Evolutionary conservation across 257 asterid genomes (phyloP).

Genomic region (Eucommia ulmoides): DNA sequence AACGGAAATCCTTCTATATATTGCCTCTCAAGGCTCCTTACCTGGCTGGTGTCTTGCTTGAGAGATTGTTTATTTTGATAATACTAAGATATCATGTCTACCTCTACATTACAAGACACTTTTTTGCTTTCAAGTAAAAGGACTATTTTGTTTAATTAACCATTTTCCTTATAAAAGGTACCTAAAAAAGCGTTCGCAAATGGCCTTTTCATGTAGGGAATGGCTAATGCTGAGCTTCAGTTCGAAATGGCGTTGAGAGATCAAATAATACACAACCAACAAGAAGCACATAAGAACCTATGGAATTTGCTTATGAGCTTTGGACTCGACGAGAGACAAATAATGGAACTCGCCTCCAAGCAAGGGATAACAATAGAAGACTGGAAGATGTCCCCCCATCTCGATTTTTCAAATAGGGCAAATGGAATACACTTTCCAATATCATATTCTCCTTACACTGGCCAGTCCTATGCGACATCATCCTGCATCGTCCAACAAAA

Average conservation of each 20-base stretch:
- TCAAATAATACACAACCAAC: slow-evolving; percentile 71
- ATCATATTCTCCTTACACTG: slow-evolving; percentile 18
- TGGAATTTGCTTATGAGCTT: slow-evolving; percentile 69
- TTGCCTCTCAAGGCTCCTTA: too few species aligned
- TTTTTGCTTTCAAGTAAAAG: too few species aligned
- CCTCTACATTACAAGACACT: too few species aligned
- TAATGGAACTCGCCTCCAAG: slow-evolving; percentile 48
- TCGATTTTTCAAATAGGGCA: slow-evolving; percentile 23
- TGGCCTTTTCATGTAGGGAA: slow-evolving; percentile 67
- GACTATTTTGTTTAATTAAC: too few species aligned
- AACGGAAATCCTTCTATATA: too few species aligned
- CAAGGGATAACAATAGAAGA: slow-evolving; percentile 64
- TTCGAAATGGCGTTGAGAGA: slow-evolving; percentile 94
- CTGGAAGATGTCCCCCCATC: slow-evolving; percentile 29
- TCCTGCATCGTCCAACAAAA: slow-evolving; percentile 35
- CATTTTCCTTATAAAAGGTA: too few species aligned
- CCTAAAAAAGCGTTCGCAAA: too few species aligned
- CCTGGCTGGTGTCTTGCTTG: too few species aligned
- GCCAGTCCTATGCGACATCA: slow-evolving; percentile 18
- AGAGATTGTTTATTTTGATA: too few species aligned
- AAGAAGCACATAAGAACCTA: slow-evolving; percentile 64
- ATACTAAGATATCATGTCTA: too few species aligned
- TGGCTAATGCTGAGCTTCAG: slow-evolving; percentile 83
- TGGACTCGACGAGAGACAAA: slow-evolving; percentile 77
- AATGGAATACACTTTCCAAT: slow-evolving; percentile 23